Evolutionary conservation across 1,284 basidiomycete species (phyloP).

Genomic region (Ustilago cynodontis): DNA sequence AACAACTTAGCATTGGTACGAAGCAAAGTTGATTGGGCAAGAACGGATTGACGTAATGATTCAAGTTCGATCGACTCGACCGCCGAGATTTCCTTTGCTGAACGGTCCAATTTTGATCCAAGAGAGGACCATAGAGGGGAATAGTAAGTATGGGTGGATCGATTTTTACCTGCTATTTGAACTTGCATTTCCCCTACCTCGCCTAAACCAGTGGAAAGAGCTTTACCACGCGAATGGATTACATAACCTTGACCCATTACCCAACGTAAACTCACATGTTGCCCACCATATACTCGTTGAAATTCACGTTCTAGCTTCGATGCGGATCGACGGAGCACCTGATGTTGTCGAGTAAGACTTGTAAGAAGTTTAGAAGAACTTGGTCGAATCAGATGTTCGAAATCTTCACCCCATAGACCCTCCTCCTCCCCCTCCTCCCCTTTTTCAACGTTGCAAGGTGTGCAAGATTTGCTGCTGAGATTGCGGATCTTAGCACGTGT

Average conservation of each 20-base stretch:
- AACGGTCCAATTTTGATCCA: slow-evolving; percentile 44
- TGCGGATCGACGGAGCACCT: slow-evolving; percentile 41
- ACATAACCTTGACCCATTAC: slow-evolving; percentile 66
- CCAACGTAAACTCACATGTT: slow-evolving; percentile 53
- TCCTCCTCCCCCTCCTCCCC: slow-evolving; percentile 9
- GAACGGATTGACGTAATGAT: slow-evolving; percentile 52
- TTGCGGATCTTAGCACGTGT: slow-evolving; percentile 14
- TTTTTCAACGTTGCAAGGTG: background rate
- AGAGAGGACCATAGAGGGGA: slow-evolving; percentile 52
- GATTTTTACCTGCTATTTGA: slow-evolving; percentile 56
- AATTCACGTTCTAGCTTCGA: slow-evolving; percentile 44
- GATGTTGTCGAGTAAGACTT: slow-evolving; percentile 44
- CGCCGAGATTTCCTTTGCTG: slow-evolving; percentile 44
- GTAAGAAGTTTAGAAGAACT: slow-evolving; percentile 51
- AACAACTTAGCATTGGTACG: slow-evolving; percentile 82
- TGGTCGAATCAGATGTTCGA: slow-evolving; percentile 67
- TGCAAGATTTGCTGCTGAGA: background rate
- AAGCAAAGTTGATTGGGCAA: slow-evolving; percentile 27
- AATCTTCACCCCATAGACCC: slow-evolving; percentile 58
- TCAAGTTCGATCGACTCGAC: slow-evolving; percentile 57
- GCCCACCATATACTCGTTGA: slow-evolving; percentile 28
- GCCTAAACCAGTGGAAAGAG: slow-evolving; percentile 9
- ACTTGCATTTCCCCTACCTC: slow-evolving; percentile 29
- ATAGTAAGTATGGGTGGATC: slow-evolving; percentile 63
- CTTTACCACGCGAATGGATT: slow-evolving; percentile 57